Conservation (phyloP, 2,329 filamentous ascomycete species). For the Metarhizium sp. region DNA sequence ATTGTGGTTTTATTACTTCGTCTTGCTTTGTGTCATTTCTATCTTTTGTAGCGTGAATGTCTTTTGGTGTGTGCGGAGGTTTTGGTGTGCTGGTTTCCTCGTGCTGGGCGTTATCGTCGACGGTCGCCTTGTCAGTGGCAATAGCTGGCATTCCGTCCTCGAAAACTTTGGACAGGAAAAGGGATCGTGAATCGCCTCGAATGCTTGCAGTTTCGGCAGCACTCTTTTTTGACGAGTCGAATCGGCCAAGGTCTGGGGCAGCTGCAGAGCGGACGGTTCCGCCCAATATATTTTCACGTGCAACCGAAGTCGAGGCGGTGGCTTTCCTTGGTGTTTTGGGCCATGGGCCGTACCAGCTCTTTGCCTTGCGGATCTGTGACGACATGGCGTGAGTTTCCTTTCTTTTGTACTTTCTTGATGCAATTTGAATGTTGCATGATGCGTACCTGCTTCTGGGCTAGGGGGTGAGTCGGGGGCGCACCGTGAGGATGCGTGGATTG, state of each 20-base stretch:
- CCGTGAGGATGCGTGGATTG: background rate
- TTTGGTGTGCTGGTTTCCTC: constrained; percentile 2
- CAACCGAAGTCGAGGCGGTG: constrained; percentile 48
- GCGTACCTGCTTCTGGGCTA: constrained; percentile 9
- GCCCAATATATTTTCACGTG: constrained; percentile 51
- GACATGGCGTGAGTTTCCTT: constrained; percentile 1
- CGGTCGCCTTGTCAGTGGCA: background rate
- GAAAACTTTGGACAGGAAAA: constrained; percentile 16
- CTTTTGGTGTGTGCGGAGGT: background rate
- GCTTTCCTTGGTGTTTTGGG: constrained; percentile 49
- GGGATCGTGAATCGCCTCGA: constrained; percentile 14
- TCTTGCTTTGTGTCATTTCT: background rate
- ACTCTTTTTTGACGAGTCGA: constrained; percentile 30
- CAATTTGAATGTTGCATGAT: background rate
- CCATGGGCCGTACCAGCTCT: constrained; percentile 57
- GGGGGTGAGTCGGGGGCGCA: background rate
- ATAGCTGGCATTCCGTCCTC: constrained; percentile 11
- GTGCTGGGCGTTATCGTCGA: background rate
- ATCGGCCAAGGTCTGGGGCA: constrained; percentile 40
- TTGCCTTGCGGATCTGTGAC: constrained; percentile 38
- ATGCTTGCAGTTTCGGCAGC: constrained; percentile 22
- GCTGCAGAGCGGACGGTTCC: constrained; percentile 39
- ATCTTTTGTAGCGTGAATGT: background rate
- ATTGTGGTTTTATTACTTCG: background rate
- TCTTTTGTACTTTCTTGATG: background rate